phyloP scores from a whole-genome alignment of 352 stramenopile genomes.

The Globisporangium recalcitrans region DNA sequence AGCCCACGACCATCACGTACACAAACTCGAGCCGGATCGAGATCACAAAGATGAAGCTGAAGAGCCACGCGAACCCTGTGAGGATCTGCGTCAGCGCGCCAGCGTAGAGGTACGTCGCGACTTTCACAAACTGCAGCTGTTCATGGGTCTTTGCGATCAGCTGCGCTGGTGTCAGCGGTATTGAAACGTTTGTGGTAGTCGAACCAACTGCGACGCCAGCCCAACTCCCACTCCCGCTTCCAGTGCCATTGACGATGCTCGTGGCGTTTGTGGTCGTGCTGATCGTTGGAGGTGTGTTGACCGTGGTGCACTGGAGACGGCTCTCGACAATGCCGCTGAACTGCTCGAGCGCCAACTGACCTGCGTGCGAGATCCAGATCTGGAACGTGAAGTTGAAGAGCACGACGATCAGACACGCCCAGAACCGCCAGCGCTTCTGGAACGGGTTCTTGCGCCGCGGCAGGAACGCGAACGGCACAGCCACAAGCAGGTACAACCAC shows the following conservation, averaged over 20 bases:
- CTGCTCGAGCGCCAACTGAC: conserved; percentile 43
- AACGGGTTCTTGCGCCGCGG: conserved; percentile 62
- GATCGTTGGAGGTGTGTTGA: conserved; percentile 13
- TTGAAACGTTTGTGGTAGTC: conserved; percentile 21
- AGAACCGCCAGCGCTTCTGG: conserved; percentile 67
- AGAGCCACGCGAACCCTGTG: conserved; percentile 61
- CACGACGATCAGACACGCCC: conserved; percentile 72
- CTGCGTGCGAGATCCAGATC: conserved; percentile 62
- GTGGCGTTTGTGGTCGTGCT: neutral
- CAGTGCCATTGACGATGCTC: neutral
- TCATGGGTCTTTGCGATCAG: conserved; percentile 22
- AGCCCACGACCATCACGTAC: conserved; percentile 71
- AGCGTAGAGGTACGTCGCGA: conserved; percentile 45
- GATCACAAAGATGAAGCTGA: conserved; percentile 79
- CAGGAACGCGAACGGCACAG: conserved; percentile 71
- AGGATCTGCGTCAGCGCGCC: conserved; percentile 61
- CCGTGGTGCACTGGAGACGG: conserved; percentile 32
- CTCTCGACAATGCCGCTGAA: conserved; percentile 34
- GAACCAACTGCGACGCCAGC: conserved; percentile 13
- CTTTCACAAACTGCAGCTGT: conserved; percentile 30
- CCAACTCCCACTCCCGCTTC: conserved; percentile 2
- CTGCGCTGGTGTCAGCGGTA: neutral
- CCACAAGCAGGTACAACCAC: conserved; percentile 64
- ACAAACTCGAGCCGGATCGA: conserved; percentile 87
- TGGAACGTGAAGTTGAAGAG: conserved; percentile 75